These are phyloP conservation scores for Capsicum pubescens DNA, from an alignment of 257 asterid genomes.

Conservation along the genomic window DNA sequence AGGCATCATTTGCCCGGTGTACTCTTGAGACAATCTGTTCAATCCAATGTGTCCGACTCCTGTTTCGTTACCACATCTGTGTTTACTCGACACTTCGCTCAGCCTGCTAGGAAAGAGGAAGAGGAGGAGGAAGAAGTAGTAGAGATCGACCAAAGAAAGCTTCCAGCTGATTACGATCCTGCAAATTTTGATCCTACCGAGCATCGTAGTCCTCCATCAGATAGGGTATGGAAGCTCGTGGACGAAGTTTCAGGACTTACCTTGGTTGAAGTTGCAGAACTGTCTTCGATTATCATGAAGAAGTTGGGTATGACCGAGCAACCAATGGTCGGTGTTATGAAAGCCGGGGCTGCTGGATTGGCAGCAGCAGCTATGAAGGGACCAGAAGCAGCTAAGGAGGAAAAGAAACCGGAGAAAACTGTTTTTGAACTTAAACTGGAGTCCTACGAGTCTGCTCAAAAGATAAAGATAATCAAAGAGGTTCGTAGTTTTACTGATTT, in stretches of 20 bases:
- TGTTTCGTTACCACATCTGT: conserved; percentile 43
- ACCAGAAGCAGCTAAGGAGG: conserved; percentile 53
- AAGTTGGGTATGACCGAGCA: conserved; percentile 43
- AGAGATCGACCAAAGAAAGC: conserved; percentile 77
- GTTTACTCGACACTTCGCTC: conserved; percentile 49
- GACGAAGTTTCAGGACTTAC: conserved; percentile 80
- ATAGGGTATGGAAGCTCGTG: conserved; percentile 80
- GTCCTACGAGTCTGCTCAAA: conserved; percentile 69
- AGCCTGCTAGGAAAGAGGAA: conserved; percentile 59
- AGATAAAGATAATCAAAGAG: conserved; percentile 74
- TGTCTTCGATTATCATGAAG: conserved; percentile 55
- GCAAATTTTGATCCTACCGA: conserved; percentile 75
- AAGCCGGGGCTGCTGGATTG: conserved; percentile 61
- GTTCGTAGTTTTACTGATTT: conserved; percentile 49
- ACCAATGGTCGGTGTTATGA: conserved; percentile 54
- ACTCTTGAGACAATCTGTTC: no score
- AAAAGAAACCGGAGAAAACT: conserved; percentile 69
- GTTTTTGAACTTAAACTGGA: conserved; percentile 76
- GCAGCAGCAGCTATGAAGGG: conserved; percentile 44
- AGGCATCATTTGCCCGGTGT: no score
- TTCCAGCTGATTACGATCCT: conserved; percentile 87
- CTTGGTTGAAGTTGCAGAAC: conserved; percentile 64
- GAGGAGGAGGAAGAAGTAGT: conserved; percentile 69
- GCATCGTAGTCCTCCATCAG: conserved; percentile 83
- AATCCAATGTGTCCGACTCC: no score